phyloP scores from a whole-genome alignment of 1,139 yeast genomes.

The Diutina pseudorugosa region DNA sequence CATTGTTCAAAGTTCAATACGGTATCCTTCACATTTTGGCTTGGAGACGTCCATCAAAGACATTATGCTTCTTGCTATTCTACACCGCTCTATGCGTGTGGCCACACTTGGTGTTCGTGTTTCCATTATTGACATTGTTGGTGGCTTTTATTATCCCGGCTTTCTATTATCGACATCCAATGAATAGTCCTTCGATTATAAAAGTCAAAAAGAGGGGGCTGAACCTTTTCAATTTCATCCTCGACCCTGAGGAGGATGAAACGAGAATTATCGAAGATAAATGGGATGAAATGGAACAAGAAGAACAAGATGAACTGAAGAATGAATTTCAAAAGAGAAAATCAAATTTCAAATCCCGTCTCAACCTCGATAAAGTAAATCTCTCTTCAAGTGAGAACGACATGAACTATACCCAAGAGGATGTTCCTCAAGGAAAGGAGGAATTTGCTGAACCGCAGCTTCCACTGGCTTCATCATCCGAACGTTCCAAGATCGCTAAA shows the following conservation, averaged over 20 bases:
- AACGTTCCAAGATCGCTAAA: not conserved
- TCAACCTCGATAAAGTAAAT: not conserved
- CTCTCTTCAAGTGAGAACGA: too few relatives aligned
- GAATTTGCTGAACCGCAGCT: not conserved
- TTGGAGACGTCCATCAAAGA: slow-evolving; percentile 53
- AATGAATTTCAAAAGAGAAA: not conserved
- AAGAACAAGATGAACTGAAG: slow-evolving; percentile 4
- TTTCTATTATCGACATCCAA: slow-evolving; percentile 59
- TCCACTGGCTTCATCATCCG: not conserved
- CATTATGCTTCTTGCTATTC: slow-evolving; percentile 37
- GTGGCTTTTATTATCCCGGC: slow-evolving; percentile 60
- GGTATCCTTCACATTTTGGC: slow-evolving; percentile 41
- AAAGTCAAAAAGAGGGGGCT: slow-evolving; percentile 42
- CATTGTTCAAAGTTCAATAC: slow-evolving; percentile 43
- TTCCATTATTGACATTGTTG: slow-evolving; percentile 49
- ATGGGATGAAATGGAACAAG: slow-evolving; percentile 9
- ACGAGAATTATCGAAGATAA: slow-evolving; percentile 15
- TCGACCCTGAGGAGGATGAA: slow-evolving; percentile 24
- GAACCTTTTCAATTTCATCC: slow-evolving; percentile 37
- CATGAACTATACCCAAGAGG: not conserved
- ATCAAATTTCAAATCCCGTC: not conserved
- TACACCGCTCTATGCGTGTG: slow-evolving; percentile 52
- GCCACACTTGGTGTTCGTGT: slow-evolving; percentile 55
- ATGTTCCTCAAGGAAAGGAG: not conserved
- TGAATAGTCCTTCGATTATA: slow-evolving; percentile 30